Base-by-base conservation (phyloP, 345 rosid genomes). In the Passiflora organensis region DNA sequence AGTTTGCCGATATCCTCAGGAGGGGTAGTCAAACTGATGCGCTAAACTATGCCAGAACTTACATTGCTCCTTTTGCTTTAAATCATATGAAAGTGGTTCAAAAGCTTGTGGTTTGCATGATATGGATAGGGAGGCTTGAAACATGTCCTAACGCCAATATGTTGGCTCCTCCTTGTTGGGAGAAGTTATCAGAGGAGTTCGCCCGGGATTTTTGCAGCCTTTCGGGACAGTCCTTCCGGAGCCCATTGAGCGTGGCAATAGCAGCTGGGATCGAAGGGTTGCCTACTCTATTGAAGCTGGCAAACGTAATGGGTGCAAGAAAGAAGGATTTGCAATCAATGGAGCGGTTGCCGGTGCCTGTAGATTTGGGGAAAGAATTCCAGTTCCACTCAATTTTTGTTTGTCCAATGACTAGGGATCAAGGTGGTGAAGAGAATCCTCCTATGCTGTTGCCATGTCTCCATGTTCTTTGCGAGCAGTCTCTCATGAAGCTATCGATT, bases 341-440 rank as follows among this genome's bases (percentile, higher is more conserved):
- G 85, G 77, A 80, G 53, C 83, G 82, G 42, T 59, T 86, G 66
- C 85, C 85, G 0, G 79, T 80, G 55, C 87, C 87, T 1, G 60
- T 83, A 55, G 89, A 86, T 46, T 53, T 80, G 59, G 79, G 80
- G 17, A 80, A 53, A 65, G 85, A 77, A 46, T 79, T 77, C 52
- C 94, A 82, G 76, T 82, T 82, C 54, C 94, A 86, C 64, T 83
- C 94, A 0, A 62, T 81, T 69, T 86, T 86, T 49, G 87, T 80
- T 21, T 86, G 89, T 44, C 94, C 94, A 0, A 87, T 86, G 32
- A 80, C 85, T 17, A 68, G 85, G 69, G 94, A 86, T 51, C 85
- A 83, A 69, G 73, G 78, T 15, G 72, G 75, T n/a, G 82, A 78
- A 43, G 89, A 80, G 48, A 86, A 86, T 47, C 94, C 94, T 0